Evolutionary conservation across 805 yeast genomes (phyloP).

Genomic region (Brettanomyces sp.): DNA sequence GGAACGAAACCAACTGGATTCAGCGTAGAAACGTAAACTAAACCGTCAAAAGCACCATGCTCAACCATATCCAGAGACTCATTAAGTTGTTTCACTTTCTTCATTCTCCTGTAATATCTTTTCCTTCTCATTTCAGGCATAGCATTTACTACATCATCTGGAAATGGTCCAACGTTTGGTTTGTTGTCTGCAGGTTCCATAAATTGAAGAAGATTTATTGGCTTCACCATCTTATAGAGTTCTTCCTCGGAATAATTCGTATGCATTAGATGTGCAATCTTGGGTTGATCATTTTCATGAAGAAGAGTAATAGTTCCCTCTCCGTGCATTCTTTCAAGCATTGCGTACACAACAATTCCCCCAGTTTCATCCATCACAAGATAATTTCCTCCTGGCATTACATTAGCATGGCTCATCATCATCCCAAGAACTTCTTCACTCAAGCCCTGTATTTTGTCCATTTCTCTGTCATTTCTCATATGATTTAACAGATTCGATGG

Average conservation of each 20-base stretch:
- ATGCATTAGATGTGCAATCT: slow-evolving; percentile 58
- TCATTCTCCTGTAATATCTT: slow-evolving; percentile 58
- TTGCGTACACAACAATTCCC: slow-evolving; percentile 75
- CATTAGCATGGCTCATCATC: slow-evolving; percentile 67
- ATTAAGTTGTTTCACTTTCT: slow-evolving; percentile 43
- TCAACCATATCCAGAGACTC: slow-evolving; percentile 41
- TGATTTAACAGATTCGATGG: slow-evolving; percentile 63
- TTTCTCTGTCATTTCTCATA: slow-evolving; percentile 64
- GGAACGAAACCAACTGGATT: slow-evolving; percentile 59
- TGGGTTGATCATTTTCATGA: slow-evolving; percentile 93
- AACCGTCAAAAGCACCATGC: slow-evolving; percentile 58
- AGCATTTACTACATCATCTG: slow-evolving; percentile 43
- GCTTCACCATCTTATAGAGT: slow-evolving; percentile 47
- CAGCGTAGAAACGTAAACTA: slow-evolving; percentile 65
- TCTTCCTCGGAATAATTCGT: slow-evolving; percentile 52
- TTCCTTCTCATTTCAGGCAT: slow-evolving; percentile 52
- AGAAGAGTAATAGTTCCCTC: slow-evolving; percentile 55
- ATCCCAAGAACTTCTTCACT: slow-evolving; percentile 79
- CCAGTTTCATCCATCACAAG: slow-evolving; percentile 91
- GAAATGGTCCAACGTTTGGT: slow-evolving; percentile 32
- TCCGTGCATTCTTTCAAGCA: slow-evolving; percentile 88
- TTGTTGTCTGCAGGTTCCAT: slow-evolving; percentile 63
- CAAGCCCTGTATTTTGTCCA: slow-evolving; percentile 62
- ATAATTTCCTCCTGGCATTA: slow-evolving; percentile 84
- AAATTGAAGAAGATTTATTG: slow-evolving; percentile 71